Evolutionary conservation across 257 asterid species (phyloP), one percentile per base, ranked within the genome.

Genomic region (Prunella vulgaris): DNA sequence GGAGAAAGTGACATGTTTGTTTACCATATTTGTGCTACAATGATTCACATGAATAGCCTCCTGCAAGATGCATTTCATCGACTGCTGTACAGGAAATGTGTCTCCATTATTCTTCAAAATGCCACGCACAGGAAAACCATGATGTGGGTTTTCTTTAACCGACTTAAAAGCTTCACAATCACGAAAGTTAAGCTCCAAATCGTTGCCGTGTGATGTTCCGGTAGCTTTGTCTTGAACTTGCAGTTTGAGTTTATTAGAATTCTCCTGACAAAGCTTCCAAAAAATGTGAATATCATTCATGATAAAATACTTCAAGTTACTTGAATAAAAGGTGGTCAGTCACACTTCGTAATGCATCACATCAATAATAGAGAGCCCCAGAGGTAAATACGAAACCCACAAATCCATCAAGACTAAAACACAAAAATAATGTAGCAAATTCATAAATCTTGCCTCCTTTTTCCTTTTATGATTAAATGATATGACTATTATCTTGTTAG

Each of bases 1-100:
- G 24, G 85, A 79, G 79, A 85, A 82, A 69, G 74, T 71, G 68
- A 76, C 86, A 4, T 80, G 85, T 59, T 71, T 83, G 62, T 78
- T 40, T 42, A 38, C 78, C 78, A 74, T 67, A 28, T 69, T 81
- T 38, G 64, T 9, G 40, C 72, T 51, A 44, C 56, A 52, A 1
- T 32, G 14, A 75, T 68, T 82, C 66, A 52, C 52, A 14, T 54
- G 74, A 58, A 30, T 49, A 61, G 75, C 53, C 77, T 71, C 78
- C 42, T 68, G 74, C 65, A 74, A 74, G 37, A 60, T 33, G 70
- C 66, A 24, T 49, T 66, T 70, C 63, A 61, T 64, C 17, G 76
- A 68, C 64, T 73, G 73, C 71, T 68, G 76, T 20, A 40, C 60
- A 10, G 69, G 71, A 64, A 52, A 59, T 48, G 35, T 17, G 54